Evolutionary conservation across 305 asterid genomes (phyloP), one percentile per base, ranked within the genome.

Genomic region (Fraxinus dipetala): DNA sequence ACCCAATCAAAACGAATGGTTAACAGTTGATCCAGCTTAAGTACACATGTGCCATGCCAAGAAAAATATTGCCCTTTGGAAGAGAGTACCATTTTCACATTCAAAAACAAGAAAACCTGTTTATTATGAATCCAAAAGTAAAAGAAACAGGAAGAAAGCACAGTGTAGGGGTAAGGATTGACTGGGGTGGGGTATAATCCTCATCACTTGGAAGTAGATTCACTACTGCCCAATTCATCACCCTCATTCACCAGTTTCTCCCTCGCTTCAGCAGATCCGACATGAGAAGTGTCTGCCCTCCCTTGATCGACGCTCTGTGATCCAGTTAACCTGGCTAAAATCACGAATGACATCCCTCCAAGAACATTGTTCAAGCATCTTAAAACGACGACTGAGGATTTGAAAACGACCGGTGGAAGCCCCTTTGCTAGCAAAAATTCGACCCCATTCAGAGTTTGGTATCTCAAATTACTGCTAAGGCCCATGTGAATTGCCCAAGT

Each of bases 401-500:
- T 89, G 61, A 89, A 89, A 3, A 75, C 63, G 28, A 87, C 22
- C 0, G 88, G 86, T 16, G 91, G 78, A 54, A 87, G 79, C 1
- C 81, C 85, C 83, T 87, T 87, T n/a, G 81, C 89, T 2, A 89
- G 86, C 84, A 89, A 22, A 76, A 79, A 89, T 85, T 89, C 92
- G 4, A 87, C 32, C 2, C 91, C 92, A 8, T 89, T 89, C 22
- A 89, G 85, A 1, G 87, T 83, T 77, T 89, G 92, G 82, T 89
- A 89, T 73, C 92, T 86, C 59, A 89, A 67, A 78, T 89, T 89
- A 67, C 87, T 81, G 83, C 89, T 89, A 4, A 87, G 34, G n/a
- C 91, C 91, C 92, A 89, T 89, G 85, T 89, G 92, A 45, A 75
- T 26, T 14, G 92, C 92, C 92, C 92, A 89, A 20, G 92, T 89